A percentile compares a stretch with the other conserved stretches of the same genome.
Conservation (phyloP, 2,329 filamentous ascomycete species). For the Verticillium isaacii region DNA sequence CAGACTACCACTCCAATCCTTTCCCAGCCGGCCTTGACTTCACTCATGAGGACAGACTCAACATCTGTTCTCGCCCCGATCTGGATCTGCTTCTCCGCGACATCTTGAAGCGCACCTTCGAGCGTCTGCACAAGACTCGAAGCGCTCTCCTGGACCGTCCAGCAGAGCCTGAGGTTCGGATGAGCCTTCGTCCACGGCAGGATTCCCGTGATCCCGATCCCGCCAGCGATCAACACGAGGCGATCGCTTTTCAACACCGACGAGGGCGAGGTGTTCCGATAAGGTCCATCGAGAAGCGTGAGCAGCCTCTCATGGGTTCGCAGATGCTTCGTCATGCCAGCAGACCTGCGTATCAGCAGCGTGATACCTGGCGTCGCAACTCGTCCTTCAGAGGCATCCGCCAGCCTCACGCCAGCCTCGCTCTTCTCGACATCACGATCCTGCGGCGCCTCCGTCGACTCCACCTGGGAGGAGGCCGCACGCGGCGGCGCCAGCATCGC, state of each 20-base stretch:
- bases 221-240: constrained; percentile 38
- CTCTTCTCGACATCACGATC: background rate
- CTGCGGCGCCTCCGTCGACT: background rate
- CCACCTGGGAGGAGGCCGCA: background rate
- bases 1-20: constrained; percentile 33
- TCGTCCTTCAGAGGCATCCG: no score
- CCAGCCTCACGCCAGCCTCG: background rate
- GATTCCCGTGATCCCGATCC: constrained; percentile 42
- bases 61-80: constrained; percentile 29
- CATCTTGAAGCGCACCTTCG: constrained; percentile 14
- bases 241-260: constrained; percentile 24
- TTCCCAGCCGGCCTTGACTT: constrained; percentile 20
- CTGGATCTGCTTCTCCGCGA: constrained; percentile 27
- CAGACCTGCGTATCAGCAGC: constrained; percentile 28
- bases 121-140: constrained; percentile 24
- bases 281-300: constrained; percentile 34
- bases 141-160: constrained; percentile 24
- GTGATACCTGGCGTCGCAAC: constrained; percentile 19
- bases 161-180: constrained; percentile 29
- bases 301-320: constrained; percentile 17
- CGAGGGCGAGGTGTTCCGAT: constrained; percentile 22
- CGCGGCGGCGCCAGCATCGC: constrained; percentile 8
- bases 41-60: constrained; percentile 21
- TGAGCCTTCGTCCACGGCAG: constrained; percentile 27
- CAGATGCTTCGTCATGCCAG: constrained; percentile 29